Conservation (phyloP, 2,329 filamentous ascomycete genomes). For the Rosellinia necatrix region DNA sequence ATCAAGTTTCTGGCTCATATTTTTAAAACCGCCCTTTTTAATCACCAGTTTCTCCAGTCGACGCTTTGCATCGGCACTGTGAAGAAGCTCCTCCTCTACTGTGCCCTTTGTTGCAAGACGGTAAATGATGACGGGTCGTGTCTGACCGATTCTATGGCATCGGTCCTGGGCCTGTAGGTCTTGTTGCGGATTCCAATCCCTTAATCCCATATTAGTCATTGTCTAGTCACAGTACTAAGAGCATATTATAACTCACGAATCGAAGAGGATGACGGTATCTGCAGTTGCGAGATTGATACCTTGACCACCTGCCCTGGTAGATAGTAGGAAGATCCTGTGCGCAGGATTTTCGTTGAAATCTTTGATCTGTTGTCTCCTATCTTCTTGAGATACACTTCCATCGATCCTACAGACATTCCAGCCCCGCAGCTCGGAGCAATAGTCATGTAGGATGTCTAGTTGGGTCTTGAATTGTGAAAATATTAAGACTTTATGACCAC, state of each 20-base stretch:
- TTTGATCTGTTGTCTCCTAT: constrained; percentile 72
- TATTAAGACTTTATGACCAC: constrained; percentile 87
- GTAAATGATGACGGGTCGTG: constrained; percentile 87
- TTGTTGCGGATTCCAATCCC: constrained; percentile 93
- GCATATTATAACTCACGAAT: constrained; percentile 51
- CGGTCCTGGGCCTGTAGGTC: constrained; percentile 96
- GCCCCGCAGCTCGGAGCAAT: constrained; percentile 74
- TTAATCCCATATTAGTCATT: constrained; percentile 32
- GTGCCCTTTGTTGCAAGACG: constrained; percentile 91
- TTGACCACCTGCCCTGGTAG: constrained; percentile 89
- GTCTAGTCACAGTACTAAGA: background rate
- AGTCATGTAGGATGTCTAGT: constrained; percentile 87
- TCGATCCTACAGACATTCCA: constrained; percentile 92
- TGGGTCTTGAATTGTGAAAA: constrained; percentile 98
- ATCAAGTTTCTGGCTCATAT: constrained; percentile 66
- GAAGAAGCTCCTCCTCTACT: constrained; percentile 84
- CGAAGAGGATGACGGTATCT: constrained; percentile 91
- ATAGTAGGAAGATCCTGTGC: constrained; percentile 81
- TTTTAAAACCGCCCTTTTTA: constrained; percentile 84
- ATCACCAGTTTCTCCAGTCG: constrained; percentile 94
- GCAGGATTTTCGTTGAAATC: constrained; percentile 70
- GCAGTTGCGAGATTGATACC: constrained; percentile 93
- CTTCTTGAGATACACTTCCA: constrained; percentile 77
- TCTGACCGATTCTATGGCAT: constrained; percentile 93
- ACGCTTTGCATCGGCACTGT: constrained; percentile 89